Evolutionary conservation across 2,329 filamentous ascomycete species (phyloP).

Genomic region (Didymella arachidicola): DNA sequence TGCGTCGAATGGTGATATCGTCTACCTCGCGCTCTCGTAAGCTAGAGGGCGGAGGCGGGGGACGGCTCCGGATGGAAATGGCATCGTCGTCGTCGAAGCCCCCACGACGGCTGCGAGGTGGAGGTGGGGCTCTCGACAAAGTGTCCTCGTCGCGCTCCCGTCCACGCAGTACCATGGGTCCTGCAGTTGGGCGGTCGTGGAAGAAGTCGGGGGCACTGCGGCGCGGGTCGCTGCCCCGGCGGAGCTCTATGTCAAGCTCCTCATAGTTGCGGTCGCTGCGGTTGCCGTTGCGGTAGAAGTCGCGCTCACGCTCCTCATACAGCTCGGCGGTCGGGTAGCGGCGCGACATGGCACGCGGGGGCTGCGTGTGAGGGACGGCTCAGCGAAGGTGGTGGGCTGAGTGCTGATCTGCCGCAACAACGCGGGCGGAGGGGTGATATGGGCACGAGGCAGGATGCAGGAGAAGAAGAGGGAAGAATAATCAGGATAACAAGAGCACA

Average conservation of each 20-base stretch:
- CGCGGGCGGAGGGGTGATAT: slow-evolving; percentile 11
- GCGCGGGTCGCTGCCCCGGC: slow-evolving; percentile 48
- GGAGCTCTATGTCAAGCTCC: slow-evolving; percentile 60
- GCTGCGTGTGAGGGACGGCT: slow-evolving; percentile 26
- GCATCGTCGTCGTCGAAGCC: slow-evolving; percentile 54
- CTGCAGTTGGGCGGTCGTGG: slow-evolving; percentile 56
- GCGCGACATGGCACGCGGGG: slow-evolving; percentile 52
- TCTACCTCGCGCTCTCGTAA: slow-evolving; percentile 45
- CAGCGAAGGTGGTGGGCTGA: slow-evolving; percentile 11
- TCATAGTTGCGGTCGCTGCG: slow-evolving; percentile 56
- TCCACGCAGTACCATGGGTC: slow-evolving; percentile 57
- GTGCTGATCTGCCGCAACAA: slow-evolving; percentile 24
- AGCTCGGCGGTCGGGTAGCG: slow-evolving; percentile 57
- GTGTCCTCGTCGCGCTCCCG: slow-evolving; percentile 54
- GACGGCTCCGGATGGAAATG: slow-evolving; percentile 44
- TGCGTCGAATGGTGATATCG: slow-evolving; percentile 51
- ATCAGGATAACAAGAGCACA: slow-evolving; percentile 9
- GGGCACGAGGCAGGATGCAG: slow-evolving; percentile 9
- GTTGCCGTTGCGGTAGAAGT: slow-evolving; percentile 56
- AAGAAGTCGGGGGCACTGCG: slow-evolving; percentile 59
- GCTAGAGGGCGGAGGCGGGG: slow-evolving; percentile 37
- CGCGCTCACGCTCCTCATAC: slow-evolving; percentile 59
- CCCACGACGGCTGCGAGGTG: slow-evolving; percentile 40
- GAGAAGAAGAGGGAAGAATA: slow-evolving; percentile 2
- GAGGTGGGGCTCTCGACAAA: slow-evolving; percentile 34